Conservation (phyloP, 2,329 filamentous ascomycete species). For the Exophiala alcalophila region DNA sequence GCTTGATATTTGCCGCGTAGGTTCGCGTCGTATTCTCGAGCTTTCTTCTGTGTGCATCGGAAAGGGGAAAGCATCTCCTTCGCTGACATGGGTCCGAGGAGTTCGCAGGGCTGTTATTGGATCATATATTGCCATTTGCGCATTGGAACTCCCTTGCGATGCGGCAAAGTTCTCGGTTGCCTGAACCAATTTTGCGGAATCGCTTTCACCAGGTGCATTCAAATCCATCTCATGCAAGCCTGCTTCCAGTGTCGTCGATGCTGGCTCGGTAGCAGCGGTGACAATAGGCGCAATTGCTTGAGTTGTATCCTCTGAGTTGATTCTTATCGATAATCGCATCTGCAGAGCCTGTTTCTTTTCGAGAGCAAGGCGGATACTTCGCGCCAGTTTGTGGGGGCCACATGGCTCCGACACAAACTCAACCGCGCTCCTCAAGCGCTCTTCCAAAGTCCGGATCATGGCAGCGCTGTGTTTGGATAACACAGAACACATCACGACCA, state of each 20-base stretch:
- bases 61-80: constrained; percentile 16
- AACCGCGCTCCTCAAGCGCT: constrained; percentile 18
- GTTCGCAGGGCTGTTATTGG: constrained; percentile 16
- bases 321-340: neutral
- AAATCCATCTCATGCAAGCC: constrained; percentile 19
- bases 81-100: constrained; percentile 13
- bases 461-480: constrained; percentile 15
- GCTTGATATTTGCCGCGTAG: neutral
- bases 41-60: constrained; percentile 12
- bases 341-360: constrained; percentile 13
- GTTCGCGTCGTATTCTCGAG: constrained; percentile 13
- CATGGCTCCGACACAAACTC: constrained; percentile 22
- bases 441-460: constrained; percentile 13
- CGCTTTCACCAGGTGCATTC: constrained; percentile 12
- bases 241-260: constrained; percentile 2
- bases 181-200: constrained; percentile 16
- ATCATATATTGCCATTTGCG: constrained; percentile 23
- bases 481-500: constrained; percentile 20
- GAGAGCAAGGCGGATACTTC: constrained; percentile 14
- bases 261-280: neutral
- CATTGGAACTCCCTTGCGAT: constrained; percentile 18
- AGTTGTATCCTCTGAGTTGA: neutral
- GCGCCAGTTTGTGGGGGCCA: constrained; percentile 23
- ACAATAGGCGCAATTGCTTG: neutral
- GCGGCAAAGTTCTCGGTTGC: constrained; percentile 25